Percentiles rank a stretch among this genome's conserved stretches.
These are phyloP conservation scores for Thymus mandschuricus DNA, from an alignment of 257 asterid genomes.

Conservation along the genomic window DNA sequence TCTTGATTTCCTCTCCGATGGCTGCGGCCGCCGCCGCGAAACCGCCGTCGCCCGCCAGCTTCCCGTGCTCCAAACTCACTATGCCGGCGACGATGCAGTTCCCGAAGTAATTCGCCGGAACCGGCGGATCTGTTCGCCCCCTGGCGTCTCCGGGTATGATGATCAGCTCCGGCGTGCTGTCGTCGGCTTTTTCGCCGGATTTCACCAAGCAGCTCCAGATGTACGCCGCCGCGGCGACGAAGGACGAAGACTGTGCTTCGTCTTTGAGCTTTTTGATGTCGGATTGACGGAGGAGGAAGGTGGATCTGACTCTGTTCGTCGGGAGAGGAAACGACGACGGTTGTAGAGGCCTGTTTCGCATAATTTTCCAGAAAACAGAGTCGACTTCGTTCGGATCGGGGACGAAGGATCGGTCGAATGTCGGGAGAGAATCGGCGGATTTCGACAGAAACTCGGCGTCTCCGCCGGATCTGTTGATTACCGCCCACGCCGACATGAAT, in stretches of 20 bases:
- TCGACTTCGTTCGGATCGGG: slow-evolving; percentile 1
- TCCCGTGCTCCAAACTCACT: not conserved
- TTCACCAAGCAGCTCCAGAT: slow-evolving; percentile 43
- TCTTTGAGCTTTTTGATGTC: slow-evolving; percentile 39
- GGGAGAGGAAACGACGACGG: slow-evolving; percentile 24
- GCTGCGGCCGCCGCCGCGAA: slow-evolving; percentile 37
- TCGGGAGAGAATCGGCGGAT: slow-evolving; percentile 25
- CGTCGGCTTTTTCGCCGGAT: slow-evolving; percentile 19
- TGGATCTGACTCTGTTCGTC: slow-evolving; percentile 27
- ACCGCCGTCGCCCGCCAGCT: slow-evolving; percentile 39
- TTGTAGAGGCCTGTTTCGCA: slow-evolving; percentile 7
- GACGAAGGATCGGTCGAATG: slow-evolving; percentile 25
- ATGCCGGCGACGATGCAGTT: slow-evolving; percentile 40
- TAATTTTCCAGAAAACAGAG: not conserved
- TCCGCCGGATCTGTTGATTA: slow-evolving; percentile 23
- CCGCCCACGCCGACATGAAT: slow-evolving; percentile 52
- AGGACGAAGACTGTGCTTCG: slow-evolving; percentile 38
- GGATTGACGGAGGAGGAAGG: slow-evolving; percentile 12
- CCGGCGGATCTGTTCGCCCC: slow-evolving; percentile 30
- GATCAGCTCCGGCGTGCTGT: slow-evolving; percentile 3
- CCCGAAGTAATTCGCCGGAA: slow-evolving; percentile 41
- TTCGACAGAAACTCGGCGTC: not conserved
- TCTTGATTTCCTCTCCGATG: slow-evolving; percentile 30
- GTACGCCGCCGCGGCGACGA: slow-evolving; percentile 35
- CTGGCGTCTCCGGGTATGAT: slow-evolving; percentile 37